These are phyloP conservation scores for Suhomyces pyralidae DNA, from an alignment of 805 yeast genomes.

Conservation along the genomic window DNA sequence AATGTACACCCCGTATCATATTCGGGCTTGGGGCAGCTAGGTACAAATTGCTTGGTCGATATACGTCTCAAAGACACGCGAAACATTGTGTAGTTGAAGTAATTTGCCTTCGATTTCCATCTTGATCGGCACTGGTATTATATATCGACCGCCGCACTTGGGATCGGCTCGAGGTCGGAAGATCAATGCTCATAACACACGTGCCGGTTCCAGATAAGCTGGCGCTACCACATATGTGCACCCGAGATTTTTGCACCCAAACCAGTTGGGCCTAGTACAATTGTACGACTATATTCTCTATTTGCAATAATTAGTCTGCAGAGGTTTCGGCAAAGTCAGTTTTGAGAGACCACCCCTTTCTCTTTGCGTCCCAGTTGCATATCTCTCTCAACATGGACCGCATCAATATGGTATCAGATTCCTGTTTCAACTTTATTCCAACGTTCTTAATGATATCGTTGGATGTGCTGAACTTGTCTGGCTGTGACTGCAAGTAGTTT, in stretches of 20 bases:
- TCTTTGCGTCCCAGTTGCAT: constrained; percentile 60
- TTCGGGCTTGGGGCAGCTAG: constrained; percentile 48
- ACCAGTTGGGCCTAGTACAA: background rate
- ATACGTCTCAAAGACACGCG: background rate
- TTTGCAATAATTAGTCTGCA: background rate
- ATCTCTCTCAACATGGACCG: constrained; percentile 67
- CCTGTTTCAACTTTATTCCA: constrained; percentile 27
- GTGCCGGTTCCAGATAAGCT: background rate
- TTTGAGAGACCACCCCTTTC: constrained; percentile 64
- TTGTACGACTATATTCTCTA: background rate
- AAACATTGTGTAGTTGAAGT: background rate
- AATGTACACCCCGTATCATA: constrained; percentile 62
- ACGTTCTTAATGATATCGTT: constrained; percentile 44
- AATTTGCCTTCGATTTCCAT: background rate
- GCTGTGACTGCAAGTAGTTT: constrained; percentile 33
- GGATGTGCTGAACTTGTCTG: constrained; percentile 46
- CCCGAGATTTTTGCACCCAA: background rate
- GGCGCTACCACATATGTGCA: background rate
- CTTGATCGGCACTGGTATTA: background rate
- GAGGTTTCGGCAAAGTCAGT: background rate
- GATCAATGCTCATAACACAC: background rate
- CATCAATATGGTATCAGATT: constrained; percentile 55
- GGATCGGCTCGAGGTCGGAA: background rate
- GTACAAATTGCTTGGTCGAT: background rate
- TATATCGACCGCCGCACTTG: background rate